A percentile compares a stretch with the other conserved stretches of the same genome.
These are phyloP conservation scores for Teratosphaeria epicoccoides DNA, from an alignment of 2,329 filamentous ascomycete species.

Conservation along the genomic window DNA sequence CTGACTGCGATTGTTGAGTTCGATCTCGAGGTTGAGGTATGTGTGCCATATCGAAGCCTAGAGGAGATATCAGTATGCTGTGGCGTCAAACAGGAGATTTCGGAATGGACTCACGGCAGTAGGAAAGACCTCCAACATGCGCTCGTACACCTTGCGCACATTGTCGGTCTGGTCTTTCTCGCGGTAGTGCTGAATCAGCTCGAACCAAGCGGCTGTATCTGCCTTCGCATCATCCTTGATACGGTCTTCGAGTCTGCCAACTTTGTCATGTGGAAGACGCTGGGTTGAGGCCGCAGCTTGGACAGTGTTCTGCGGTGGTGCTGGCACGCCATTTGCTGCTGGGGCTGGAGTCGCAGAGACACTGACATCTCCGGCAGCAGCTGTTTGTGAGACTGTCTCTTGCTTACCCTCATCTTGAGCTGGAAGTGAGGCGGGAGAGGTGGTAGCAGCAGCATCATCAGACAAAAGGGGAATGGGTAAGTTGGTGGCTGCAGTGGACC, in stretches of 20 bases:
- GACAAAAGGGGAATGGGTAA: conserved; percentile 12
- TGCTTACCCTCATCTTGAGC: conserved; percentile 26
- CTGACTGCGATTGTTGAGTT: conserved; percentile 67
- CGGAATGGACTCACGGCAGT: conserved; percentile 62
- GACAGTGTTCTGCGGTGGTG: conserved; percentile 5
- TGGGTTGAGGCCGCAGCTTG: conserved; percentile 23
- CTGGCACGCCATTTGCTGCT: conserved; percentile 1
- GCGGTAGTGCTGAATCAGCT: conserved; percentile 74
- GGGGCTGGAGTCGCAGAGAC: conserved; percentile 3
- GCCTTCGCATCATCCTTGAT: conserved; percentile 87
- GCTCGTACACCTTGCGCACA: conserved; percentile 67
- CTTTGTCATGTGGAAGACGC: conserved; percentile 59
- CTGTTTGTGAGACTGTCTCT: conserved; percentile 37
- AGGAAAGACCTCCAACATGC: conserved; percentile 81
- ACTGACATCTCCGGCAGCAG: conserved; percentile 8
- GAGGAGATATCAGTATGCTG: not conserved
- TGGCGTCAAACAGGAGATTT: not conserved
- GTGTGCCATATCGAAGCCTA: conserved; percentile 87
- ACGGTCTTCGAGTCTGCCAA: conserved; percentile 77
- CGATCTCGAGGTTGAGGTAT: conserved; percentile 81
- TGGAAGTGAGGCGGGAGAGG: conserved; percentile 22
- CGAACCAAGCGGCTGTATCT: conserved; percentile 84
- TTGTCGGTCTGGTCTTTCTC: conserved; percentile 73
- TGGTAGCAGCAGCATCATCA: conserved; percentile 17
- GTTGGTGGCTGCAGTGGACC: conserved; percentile 21